Evolutionary conservation across 805 yeast species (phyloP).

Genomic region (Yamadazyma takamatsuzukensis): DNA sequence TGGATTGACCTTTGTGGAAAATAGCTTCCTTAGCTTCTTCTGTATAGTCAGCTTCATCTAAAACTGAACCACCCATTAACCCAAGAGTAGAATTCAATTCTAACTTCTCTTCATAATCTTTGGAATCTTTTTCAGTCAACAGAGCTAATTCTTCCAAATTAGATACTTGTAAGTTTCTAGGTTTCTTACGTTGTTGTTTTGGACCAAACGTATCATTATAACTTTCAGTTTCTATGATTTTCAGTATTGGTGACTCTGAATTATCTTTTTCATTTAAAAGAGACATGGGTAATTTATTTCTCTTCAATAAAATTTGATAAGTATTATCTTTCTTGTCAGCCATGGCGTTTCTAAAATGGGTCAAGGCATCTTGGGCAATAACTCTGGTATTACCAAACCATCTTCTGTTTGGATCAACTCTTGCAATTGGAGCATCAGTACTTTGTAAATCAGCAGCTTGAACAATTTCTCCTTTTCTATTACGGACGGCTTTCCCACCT

Average conservation of each 20-base stretch:
- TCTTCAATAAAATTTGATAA: slow-evolving; percentile 80
- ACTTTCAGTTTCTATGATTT: slow-evolving; percentile 84
- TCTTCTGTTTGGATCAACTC: slow-evolving; percentile 93
- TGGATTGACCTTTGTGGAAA: slow-evolving; percentile 95
- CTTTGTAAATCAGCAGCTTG: slow-evolving; percentile 87
- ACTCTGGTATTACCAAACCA: slow-evolving; percentile 99
- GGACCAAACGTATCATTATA: slow-evolving; percentile 87
- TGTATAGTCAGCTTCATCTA: slow-evolving; percentile 74
- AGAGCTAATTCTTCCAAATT: slow-evolving; percentile 74
- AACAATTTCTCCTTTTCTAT: slow-evolving; percentile 82
- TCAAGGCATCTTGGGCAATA: slow-evolving; percentile 92
- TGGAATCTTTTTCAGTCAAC: slow-evolving; percentile 52
- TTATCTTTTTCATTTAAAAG: slow-evolving; percentile 81
- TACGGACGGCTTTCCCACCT: slow-evolving; percentile 81
- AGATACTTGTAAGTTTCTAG: slow-evolving; percentile 69
- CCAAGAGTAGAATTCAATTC: slow-evolving; percentile 76
- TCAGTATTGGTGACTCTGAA: slow-evolving; percentile 72
- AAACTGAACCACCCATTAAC: slow-evolving; percentile 63
- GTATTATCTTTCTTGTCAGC: slow-evolving; percentile 79
- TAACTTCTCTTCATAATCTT: slow-evolving; percentile 65
- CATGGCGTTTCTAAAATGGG: slow-evolving; percentile 91
- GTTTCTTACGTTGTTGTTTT: slow-evolving; percentile 88
- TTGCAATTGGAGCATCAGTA: slow-evolving; percentile 81
- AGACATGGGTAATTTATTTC: slow-evolving; percentile 95
- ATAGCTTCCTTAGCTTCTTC: slow-evolving; percentile 93